These are phyloP conservation scores for Euphorbia tirucalli DNA, from an alignment of 345 rosid genomes.

Conservation along the genomic window DNA sequence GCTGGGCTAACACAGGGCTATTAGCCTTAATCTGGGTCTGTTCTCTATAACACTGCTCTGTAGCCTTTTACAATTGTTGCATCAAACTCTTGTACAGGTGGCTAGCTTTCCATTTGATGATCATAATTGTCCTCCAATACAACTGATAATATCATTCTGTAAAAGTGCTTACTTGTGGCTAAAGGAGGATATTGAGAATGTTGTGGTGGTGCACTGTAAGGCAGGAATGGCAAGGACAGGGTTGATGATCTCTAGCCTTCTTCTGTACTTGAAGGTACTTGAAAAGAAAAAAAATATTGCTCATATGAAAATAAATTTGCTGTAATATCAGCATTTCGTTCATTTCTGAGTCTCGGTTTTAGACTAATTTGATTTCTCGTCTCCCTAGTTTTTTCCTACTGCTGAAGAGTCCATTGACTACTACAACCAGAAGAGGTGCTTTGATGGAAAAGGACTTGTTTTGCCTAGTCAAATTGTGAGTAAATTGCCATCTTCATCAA, in stretches of 20 bases:
- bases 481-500: constrained; percentile 17
- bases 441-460: constrained; percentile 86
- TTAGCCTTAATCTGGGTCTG: constrained; percentile 1
- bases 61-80: constrained; percentile 9
- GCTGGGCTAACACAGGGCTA: too few relatives aligned
- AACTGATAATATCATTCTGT: constrained; percentile 68
- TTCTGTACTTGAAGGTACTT: constrained; percentile 64
- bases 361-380: constrained; percentile 3
- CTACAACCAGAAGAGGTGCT: constrained; percentile 91
- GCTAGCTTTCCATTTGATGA: constrained; percentile 92
- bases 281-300: neutral
- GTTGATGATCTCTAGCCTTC: constrained; percentile 87
- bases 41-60: neutral
- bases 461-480: constrained; percentile 91
- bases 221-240: constrained; percentile 98
- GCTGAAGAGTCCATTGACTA: constrained; percentile 84
- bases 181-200: constrained; percentile 90
- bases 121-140: constrained; percentile 87
- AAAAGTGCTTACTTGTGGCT: constrained; percentile 88
- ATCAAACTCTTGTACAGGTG: constrained; percentile 45
- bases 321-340: constrained; percentile 17
- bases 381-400: constrained; percentile 79
- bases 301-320: constrained; percentile 10
- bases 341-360: constrained; percentile 12
- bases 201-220: constrained; percentile 87